Conservation (phyloP, 257 asterid species). For the Ophiorrhiza pumila region DNA sequence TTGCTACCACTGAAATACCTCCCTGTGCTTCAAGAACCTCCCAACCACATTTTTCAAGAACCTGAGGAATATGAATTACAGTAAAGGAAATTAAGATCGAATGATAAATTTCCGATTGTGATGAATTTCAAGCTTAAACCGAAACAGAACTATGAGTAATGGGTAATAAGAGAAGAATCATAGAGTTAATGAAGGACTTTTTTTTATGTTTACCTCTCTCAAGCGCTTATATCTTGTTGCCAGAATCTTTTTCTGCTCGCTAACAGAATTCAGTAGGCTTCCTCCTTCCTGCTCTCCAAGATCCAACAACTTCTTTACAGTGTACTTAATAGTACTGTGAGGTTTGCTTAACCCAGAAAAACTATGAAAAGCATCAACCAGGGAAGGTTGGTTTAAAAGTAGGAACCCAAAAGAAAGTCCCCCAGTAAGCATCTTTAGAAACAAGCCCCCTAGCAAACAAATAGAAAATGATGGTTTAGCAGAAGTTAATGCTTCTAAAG, state of each 20-base stretch:
- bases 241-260: constrained; percentile 59
- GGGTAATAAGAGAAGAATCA: not conserved
- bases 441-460: constrained; percentile 76
- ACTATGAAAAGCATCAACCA: constrained; percentile 73
- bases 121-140: not conserved
- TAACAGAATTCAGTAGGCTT: constrained; percentile 45
- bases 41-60: constrained; percentile 80
- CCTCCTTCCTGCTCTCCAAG: constrained; percentile 52
- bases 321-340: constrained; percentile 72
- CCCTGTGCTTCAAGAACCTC: constrained; percentile 76
- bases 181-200: not conserved
- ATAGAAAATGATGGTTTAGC: constrained; percentile 52
- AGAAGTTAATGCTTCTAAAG: constrained; percentile 54
- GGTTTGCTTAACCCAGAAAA: constrained; percentile 84
- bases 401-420: constrained; percentile 83
- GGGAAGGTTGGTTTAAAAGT: constrained; percentile 54
- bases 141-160: not conserved
- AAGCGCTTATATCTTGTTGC: constrained; percentile 60
- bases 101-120: too few relatives aligned
- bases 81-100: not conserved
- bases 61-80: constrained; percentile 38
- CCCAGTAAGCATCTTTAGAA: constrained; percentile 79
- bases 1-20: constrained; percentile 76
- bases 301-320: constrained; percentile 78
- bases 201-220: constrained; percentile 58